Conservation (phyloP, 257 asterid genomes). For the Fraxinus americana region DNA sequence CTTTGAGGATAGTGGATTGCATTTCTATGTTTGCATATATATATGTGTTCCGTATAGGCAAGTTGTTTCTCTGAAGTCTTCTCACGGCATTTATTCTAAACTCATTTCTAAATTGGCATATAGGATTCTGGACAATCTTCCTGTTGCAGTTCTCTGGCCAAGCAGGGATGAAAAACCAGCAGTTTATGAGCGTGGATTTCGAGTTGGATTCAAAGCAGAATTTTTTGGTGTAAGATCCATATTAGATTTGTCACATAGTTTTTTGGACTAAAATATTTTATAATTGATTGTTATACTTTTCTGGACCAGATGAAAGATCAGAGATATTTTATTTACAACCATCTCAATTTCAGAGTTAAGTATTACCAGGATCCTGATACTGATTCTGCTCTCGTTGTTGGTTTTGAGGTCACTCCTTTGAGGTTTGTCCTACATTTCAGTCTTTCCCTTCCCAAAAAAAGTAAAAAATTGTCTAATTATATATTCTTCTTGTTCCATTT, state of each 20-base stretch:
- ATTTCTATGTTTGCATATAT: background rate
- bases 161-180: constrained; percentile 32
- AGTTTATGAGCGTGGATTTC: constrained; percentile 50
- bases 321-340: constrained; percentile 48
- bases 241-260: background rate
- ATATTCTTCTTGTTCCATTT: background rate
- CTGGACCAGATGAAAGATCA: constrained; percentile 39
- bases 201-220: constrained; percentile 45
- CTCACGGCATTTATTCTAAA: background rate
- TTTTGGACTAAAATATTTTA: background rate
- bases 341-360: constrained; percentile 54
- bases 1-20: background rate
- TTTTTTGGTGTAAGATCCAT: constrained; percentile 40
- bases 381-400: constrained; percentile 49
- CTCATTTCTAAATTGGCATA: background rate
- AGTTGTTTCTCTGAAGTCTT: background rate
- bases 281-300: constrained; percentile 5
- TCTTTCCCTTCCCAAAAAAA: background rate
- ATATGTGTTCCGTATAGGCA: background rate
- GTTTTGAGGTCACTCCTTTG: constrained; percentile 56
- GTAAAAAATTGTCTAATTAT: background rate
- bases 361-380: constrained; percentile 48
- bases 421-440: constrained; percentile 36
- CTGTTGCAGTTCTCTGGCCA: constrained; percentile 51
- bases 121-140: constrained; percentile 62